phyloP scores from a whole-genome alignment of 2,329 filamentous ascomycete species.

The Curvularia lunata region DNA sequence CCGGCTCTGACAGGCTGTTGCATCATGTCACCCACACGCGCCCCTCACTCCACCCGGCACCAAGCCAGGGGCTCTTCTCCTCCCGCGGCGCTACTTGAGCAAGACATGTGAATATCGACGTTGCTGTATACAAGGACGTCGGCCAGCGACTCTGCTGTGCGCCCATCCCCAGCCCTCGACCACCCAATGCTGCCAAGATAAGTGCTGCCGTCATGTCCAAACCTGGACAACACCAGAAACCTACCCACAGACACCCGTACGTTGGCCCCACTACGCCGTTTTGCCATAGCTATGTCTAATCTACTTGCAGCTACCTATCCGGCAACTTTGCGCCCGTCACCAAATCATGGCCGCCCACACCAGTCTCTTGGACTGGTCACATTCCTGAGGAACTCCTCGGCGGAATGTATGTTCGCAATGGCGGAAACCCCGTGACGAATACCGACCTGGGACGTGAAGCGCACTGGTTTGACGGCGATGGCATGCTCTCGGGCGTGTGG shows the following conservation, averaged over 20 bases:
- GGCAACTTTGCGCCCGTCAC: constrained; percentile 75
- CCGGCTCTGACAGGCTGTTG: constrained; percentile 3
- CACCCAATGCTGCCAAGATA: constrained; percentile 23
- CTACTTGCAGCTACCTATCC: constrained; percentile 60
- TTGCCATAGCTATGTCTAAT: constrained; percentile 9
- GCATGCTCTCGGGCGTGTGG: constrained; percentile 72
- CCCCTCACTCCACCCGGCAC: not conserved
- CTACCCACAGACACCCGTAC: constrained; percentile 50
- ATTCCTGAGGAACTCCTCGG: constrained; percentile 71
- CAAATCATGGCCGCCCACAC: constrained; percentile 60
- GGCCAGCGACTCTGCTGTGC: constrained; percentile 1
- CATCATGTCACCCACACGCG: constrained; percentile 18
- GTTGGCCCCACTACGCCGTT: constrained; percentile 11
- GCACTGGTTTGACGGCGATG: constrained; percentile 79
- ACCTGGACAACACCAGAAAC: constrained; percentile 26
- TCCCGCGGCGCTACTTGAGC: constrained; percentile 1
- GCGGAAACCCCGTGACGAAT: constrained; percentile 70
- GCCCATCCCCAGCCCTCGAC: constrained; percentile 2
- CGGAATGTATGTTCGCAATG: constrained; percentile 75
- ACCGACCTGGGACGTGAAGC: constrained; percentile 66
- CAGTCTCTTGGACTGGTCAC: constrained; percentile 62
- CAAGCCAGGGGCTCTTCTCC: not conserved
- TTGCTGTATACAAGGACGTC: constrained; percentile 13
- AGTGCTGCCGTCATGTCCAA: constrained; percentile 30
- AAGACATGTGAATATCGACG: constrained; percentile 12